These are phyloP conservation scores for Yueomyces sp. DNA, from an alignment of 805 yeast species.

Conservation along the genomic window DNA sequence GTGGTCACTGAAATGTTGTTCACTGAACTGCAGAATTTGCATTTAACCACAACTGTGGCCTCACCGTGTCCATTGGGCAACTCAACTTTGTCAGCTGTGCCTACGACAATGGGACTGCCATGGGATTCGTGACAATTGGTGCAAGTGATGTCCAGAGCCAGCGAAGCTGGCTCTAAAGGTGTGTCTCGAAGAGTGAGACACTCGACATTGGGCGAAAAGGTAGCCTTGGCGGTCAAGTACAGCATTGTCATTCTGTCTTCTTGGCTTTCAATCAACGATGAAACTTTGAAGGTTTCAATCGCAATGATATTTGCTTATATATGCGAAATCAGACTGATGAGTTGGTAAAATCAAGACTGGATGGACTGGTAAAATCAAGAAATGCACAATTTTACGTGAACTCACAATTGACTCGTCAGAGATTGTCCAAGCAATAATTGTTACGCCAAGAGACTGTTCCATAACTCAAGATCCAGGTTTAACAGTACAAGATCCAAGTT, in stretches of 20 bases:
- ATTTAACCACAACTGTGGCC: constrained; percentile 69
- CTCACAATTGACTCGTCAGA: no score
- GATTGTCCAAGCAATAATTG: no score
- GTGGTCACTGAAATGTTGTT: constrained; percentile 16
- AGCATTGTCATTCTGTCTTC: constrained; percentile 10
- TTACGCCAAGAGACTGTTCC: no score
- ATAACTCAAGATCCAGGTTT: no score
- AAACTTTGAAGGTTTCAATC: no score
- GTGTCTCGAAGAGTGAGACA: constrained; percentile 49
- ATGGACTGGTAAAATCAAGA: no score
- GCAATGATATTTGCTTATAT: no score
- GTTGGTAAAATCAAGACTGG: no score
- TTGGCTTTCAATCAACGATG: background rate
- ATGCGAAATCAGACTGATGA: no score
- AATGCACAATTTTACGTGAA: no score
- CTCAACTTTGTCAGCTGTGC: constrained; percentile 51
- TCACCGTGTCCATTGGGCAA: constrained; percentile 64
- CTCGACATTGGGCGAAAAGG: constrained; percentile 34
- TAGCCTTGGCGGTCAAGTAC: constrained; percentile 15
- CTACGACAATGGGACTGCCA: constrained; percentile 54
- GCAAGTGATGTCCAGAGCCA: constrained; percentile 62
- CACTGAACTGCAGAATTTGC: constrained; percentile 43
- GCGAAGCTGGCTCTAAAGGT: constrained; percentile 51
- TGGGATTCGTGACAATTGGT: constrained; percentile 70
- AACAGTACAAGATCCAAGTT: no score